Evolutionary conservation across 768 basidiomycete genomes (phyloP).

Genomic region (Phlebiopsis gigantea): DNA sequence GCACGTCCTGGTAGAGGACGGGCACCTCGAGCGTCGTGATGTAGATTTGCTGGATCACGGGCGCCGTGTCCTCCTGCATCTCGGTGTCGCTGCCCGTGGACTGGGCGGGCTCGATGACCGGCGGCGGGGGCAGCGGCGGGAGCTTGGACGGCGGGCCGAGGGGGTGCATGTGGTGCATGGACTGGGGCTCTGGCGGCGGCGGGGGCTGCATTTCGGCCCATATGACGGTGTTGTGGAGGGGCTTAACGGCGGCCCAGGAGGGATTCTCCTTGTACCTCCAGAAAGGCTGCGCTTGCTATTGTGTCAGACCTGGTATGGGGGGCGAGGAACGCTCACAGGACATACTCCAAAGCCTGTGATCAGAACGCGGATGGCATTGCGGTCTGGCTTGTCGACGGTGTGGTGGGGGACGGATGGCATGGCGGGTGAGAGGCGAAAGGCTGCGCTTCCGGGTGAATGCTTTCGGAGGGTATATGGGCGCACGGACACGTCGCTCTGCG

Average conservation of each 20-base stretch:
- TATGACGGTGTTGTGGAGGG: slow-evolving; percentile 54
- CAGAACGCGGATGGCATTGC: slow-evolving; percentile 39
- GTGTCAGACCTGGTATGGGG: slow-evolving; percentile 8
- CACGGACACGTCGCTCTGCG: not conserved
- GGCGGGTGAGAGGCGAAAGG: slow-evolving; percentile 25
- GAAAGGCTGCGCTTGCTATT: slow-evolving; percentile 21
- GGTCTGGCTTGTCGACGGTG: slow-evolving; percentile 20
- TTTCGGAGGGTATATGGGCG: not conserved
- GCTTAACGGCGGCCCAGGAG: slow-evolving; percentile 66
- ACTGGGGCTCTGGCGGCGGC: slow-evolving; percentile 1
- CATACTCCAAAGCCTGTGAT: slow-evolving; percentile 53
- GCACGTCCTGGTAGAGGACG: slow-evolving; percentile 53
- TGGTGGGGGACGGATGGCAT: slow-evolving; percentile 16
- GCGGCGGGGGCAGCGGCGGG: slow-evolving; percentile 13
- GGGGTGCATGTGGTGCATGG: not conserved
- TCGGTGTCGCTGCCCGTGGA: slow-evolving; percentile 18
- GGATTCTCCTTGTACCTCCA: slow-evolving; percentile 40
- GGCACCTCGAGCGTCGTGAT: slow-evolving; percentile 57
- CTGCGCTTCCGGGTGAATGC: not conserved
- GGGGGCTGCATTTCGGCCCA: slow-evolving; percentile 24
- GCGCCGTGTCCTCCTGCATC: slow-evolving; percentile 7
- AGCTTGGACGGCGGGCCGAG: not conserved
- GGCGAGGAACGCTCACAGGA: slow-evolving; percentile 12
- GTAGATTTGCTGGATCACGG: slow-evolving; percentile 39
- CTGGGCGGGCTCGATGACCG: slow-evolving; percentile 13